These are phyloP conservation scores for Penicillium riverlandense DNA, from an alignment of 495 filamentous ascomycete genomes.

Conservation along the genomic window DNA sequence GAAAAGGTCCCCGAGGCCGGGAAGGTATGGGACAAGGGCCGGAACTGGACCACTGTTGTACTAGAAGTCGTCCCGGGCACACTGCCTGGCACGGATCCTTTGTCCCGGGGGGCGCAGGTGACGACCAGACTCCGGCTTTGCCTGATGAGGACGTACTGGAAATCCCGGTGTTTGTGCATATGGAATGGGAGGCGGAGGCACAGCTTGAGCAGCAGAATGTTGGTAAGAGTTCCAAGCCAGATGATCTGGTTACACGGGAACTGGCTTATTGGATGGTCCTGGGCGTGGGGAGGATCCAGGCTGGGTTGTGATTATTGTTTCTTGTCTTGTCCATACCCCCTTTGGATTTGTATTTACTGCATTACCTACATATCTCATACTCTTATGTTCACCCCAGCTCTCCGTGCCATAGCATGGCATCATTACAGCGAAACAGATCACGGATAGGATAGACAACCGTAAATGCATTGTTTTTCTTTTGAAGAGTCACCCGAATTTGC, in stretches of 20 bases:
- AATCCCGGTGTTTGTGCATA: slow-evolving; percentile 85
- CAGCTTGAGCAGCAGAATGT: slow-evolving; percentile 55
- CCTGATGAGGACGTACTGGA: slow-evolving; percentile 89
- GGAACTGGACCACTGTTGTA: slow-evolving; percentile 93
- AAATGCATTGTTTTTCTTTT: slow-evolving; percentile 20
- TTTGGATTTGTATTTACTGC: slow-evolving; percentile 1
- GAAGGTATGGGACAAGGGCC: slow-evolving; percentile 87
- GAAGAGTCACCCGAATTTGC: slow-evolving; percentile 17
- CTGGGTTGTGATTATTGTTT: slow-evolving; percentile 8
- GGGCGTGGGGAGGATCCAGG: slow-evolving; percentile 68
- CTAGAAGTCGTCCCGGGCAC: slow-evolving; percentile 78
- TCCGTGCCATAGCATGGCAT: slow-evolving; percentile 18
- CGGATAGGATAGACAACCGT: slow-evolving; percentile 24
- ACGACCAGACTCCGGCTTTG: slow-evolving; percentile 24
- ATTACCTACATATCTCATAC: slow-evolving; percentile 1
- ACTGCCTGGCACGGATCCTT: slow-evolving; percentile 25
- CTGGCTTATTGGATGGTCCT: slow-evolving; percentile 94
- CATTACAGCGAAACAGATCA: slow-evolving; percentile 21
- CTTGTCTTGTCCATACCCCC: slow-evolving; percentile 2
- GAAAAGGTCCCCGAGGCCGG: slow-evolving; percentile 74
- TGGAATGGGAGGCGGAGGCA: slow-evolving; percentile 84
- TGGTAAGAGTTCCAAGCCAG: slow-evolving; percentile 42
- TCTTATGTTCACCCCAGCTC: slow-evolving; percentile 1
- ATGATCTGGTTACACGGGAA: slow-evolving; percentile 55
- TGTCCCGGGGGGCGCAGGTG: slow-evolving; percentile 6